Evolutionary conservation across 306 rosid genomes (phyloP).

Genomic region (Bauhinia variegata): DNA sequence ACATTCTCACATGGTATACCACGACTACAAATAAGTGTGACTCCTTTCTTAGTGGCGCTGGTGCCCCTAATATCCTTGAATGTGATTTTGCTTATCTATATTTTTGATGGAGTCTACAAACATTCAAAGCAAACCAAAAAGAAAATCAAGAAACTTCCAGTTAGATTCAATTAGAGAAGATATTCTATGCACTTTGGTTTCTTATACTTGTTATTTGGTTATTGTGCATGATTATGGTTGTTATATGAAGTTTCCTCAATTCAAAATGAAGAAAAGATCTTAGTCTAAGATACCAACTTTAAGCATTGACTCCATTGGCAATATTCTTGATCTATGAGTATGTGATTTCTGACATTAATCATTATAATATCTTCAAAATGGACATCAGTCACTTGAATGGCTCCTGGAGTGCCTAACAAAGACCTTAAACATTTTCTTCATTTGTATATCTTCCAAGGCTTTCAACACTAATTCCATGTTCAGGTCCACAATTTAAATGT

Average conservation of each 20-base stretch:
- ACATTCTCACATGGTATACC: slow-evolving; percentile 34
- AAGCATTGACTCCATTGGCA: slow-evolving; percentile 48
- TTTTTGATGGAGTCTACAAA: slow-evolving; percentile 24
- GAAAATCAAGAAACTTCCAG: background rate
- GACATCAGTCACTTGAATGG: slow-evolving; percentile 23
- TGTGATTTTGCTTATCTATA: slow-evolving; percentile 45
- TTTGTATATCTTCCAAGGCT: slow-evolving; percentile 41
- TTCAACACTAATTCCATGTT: slow-evolving; percentile 57
- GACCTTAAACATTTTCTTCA: slow-evolving; percentile 35
- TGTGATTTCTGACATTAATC: slow-evolving; percentile 39
- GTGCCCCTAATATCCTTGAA: slow-evolving; percentile 44
- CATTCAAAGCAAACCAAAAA: background rate
- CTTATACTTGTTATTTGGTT: no score
- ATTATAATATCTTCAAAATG: slow-evolving; percentile 41
- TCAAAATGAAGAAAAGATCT: no score
- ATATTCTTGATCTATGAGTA: slow-evolving; percentile 50
- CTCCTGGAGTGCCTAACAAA: slow-evolving; percentile 40
- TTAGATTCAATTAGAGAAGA: no score
- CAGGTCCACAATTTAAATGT: slow-evolving; percentile 50
- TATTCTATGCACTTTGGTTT: no score
- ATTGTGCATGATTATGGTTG: no score
- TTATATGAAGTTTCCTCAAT: no score
- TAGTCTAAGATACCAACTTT: slow-evolving; percentile 2
- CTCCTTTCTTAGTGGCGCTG: background rate
- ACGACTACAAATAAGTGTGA: slow-evolving; percentile 37